Evolutionary conservation across 495 filamentous ascomycete genomes (phyloP).

Genomic region (Podospora fimiseda): DNA sequence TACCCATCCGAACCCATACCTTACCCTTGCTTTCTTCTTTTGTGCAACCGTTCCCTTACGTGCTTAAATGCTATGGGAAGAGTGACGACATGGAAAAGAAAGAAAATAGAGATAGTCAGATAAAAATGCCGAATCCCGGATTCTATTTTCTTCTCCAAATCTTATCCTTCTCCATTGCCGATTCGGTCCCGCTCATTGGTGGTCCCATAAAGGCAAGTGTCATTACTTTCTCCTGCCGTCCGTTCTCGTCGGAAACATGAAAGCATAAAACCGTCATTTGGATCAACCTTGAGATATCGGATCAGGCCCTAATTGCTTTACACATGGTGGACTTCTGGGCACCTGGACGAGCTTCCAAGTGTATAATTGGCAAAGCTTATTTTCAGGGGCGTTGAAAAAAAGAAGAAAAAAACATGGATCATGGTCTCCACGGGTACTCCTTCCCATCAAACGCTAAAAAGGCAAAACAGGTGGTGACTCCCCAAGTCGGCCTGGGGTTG

Average conservation of each 20-base stretch:
- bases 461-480: background rate
- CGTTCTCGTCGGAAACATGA: background rate
- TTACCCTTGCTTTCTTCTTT: too few relatives aligned
- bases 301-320: too few relatives aligned
- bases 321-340: too few relatives aligned
- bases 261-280: too few relatives aligned
- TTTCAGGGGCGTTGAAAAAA: too few relatives aligned
- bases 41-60: too few relatives aligned
- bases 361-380: too few relatives aligned
- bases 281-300: too few relatives aligned
- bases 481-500: background rate
- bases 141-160: background rate
- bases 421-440: background rate
- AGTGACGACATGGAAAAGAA: background rate
- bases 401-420: background rate
- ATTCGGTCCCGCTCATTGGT: background rate
- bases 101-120: background rate
- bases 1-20: too few relatives aligned
- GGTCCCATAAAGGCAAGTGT: background rate
- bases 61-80: too few relatives aligned
- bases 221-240: background rate
- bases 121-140: too few relatives aligned
- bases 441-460: background rate
- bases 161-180: background rate
- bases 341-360: too few relatives aligned